Base-by-base conservation (phyloP, 2,329 filamentous ascomycete species). In the Ceratocystis lukuohia region DNA sequence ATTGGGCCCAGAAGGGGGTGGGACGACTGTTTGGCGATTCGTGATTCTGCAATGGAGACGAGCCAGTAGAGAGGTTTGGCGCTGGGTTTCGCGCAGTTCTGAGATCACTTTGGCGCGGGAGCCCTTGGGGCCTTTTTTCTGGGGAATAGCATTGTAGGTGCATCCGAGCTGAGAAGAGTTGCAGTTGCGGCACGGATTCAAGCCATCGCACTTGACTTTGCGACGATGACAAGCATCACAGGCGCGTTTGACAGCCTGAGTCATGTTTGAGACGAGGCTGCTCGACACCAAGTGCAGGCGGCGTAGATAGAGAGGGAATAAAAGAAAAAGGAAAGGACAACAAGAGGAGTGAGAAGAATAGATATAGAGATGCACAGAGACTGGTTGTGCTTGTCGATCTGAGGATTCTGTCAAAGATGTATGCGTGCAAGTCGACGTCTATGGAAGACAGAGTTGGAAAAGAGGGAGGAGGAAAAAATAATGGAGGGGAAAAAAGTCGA, bases 61-160 rank as follows among this genome's bases (percentile, higher is more conserved):
- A 69, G 80, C 80, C 0, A 82, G 82, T 25, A 87, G 80, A 68
- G 82, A 86, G 20, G 83, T 85, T 72, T 86, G 83, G 70, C 84
- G 82, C 71, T 89, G 86, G 0, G 80, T 87, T 72, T 87, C 85
- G 70, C 87, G 82, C 68, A 90, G 74, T 72, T 89, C 86, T 72
- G 85, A 88, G 74, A 90, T 88, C 67, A 90, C 86, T 74, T 89
- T 90, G 63, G 88, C 88, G 68, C 86, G 79, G 41, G 85, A 88
- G 70, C 87, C 87, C 75, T 89, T 89, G 56, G 87, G 87, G 1
- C 87, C 87, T 74, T 89, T 89, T 77, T 89, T 89, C 76, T 88
- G 87, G 1, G 86, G 86, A 45, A 89, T 84, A 44, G 86, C 84
- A 76, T 88, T 86, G 79, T 89, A 90, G 37, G 86, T 89, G 78